Evolutionary conservation across 176 grass and related monocot genomes (phyloP), one percentile per base, ranked within the genome.

Genomic region (Dactylis glomerata): DNA sequence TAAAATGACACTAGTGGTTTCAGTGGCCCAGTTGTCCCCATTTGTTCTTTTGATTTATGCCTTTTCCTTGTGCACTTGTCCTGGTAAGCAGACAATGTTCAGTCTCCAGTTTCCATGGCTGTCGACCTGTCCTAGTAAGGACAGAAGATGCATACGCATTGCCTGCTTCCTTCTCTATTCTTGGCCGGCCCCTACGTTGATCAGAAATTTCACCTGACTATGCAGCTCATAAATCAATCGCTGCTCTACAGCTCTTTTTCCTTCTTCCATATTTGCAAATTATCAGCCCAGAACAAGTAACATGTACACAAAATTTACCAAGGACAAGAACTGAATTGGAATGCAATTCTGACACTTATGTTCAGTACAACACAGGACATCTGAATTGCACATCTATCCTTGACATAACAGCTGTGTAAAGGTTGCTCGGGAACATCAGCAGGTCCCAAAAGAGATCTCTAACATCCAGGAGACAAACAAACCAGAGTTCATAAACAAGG

Each of bases 401-500:
- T 71, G 7, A 38, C 54, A 61, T 46, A 34, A 23, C 40, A 62
- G 40, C 15, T 30, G 36, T 34, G 31, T 31, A 46, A 30, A 77
- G 61, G 73, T 69, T 68, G 16, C 69, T 37, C 20, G 36, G 30
- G 42, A 37, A 80, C 57, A 85, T 85, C 87, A 41, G 75, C 38
- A 20, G 10, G 34, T 74, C 67, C 73, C 12, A 27, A 22, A 44
- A 0, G 55, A 75, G 55, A 44, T 20, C 24, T 38, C 41, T 74
- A 63, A 17, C 66, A 47, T 42, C 30, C 30, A 63, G 2, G 33
- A 84, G 75, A 46, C 24, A 85, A 81, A 75, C 82, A 58, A 81
- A 76, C 55, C 45, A 68, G 37, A 75, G 47, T 85, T 80, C 68
- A 80, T 66, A 85, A 63, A 73, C 20, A 66, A 56, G 87, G 57